Base-by-base conservation (phyloP, 139 green algal genomes). In the Volvox africanus region DNA sequence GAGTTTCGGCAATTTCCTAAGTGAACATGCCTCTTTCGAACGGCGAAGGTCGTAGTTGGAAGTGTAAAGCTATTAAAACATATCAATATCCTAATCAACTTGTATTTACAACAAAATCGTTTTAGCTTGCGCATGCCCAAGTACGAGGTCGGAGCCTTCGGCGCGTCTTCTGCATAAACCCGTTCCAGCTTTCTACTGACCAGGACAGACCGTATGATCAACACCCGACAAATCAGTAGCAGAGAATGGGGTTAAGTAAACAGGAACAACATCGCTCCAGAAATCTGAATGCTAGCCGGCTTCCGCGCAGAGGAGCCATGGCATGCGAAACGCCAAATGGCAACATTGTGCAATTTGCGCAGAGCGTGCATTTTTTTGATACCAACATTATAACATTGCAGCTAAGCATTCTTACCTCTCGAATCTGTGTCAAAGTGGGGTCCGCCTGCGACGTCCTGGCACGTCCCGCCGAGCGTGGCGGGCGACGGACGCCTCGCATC, bases 401-500 rank as follows among this genome's bases (percentile, higher is more conserved):
- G 44, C 44, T 55, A 55, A 55, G 44, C 44, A 55, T 55, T 55
- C 75, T 12, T 55, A 81, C 75, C 75, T 81, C 75, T 55, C 75
- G 75, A 24, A 81, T 55, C 75, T 81, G 75, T 61, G 24, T 18
- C 13, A 81, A 55, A 21, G 75, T 61, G 30, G 75, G 75, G 75
- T 81, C 75, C 75, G 75, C 14, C 75, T 55, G 32, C 13, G n/a
- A 30, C 50, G 30, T 55, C 50, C 28, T 55, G n/a, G n/a, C 30
- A 55, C 75, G 32, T 61, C 75, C 75, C 75, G 75, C 75, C 75
- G 75, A 81, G 75, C 75, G 75, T 81, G 75, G 75, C 75, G 75
- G 75, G 75, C 75, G 75, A 13, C 50, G 75, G 33, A 24, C 75
- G 75, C 75, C 75, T 81, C 75, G 75, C 75, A 81, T 81, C 75